These are phyloP conservation scores for Boletus mariae DNA, from an alignment of 1,284 basidiomycete species.

Conservation along the genomic window DNA sequence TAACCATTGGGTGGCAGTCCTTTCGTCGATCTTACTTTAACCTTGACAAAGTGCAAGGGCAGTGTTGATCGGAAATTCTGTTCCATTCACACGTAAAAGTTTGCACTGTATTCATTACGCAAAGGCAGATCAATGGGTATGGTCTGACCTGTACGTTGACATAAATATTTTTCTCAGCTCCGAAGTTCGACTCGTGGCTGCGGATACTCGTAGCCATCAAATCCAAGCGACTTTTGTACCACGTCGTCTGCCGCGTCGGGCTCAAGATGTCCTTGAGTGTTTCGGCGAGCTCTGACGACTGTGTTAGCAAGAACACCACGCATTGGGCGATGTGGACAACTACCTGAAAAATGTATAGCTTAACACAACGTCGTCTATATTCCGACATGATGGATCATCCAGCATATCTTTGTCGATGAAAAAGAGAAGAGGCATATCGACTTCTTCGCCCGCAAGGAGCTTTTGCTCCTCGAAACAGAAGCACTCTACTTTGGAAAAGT, in stretches of 20 bases:
- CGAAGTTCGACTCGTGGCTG: conserved; percentile 23
- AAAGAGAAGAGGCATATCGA: conserved; percentile 97
- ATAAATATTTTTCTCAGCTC: neutral
- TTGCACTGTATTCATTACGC: neutral
- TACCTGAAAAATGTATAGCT: conserved; percentile 98
- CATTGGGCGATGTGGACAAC: neutral
- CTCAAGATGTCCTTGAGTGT: conserved; percentile 76
- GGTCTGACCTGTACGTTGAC: neutral
- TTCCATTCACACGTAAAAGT: no score
- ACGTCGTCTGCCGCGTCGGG: conserved; percentile 81
- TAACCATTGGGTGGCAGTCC: neutral
- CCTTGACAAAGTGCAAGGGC: neutral
- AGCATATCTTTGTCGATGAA: conserved; percentile 97
- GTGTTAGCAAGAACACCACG: neutral
- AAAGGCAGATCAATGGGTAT: conserved; percentile 1
- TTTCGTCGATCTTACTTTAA: neutral
- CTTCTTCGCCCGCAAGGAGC: conserved; percentile 91
- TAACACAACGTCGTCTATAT: conserved; percentile 88
- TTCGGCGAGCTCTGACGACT: conserved; percentile 66
- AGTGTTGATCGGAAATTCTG: neutral
- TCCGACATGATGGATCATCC: conserved; percentile 85
- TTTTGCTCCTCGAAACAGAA: conserved; percentile 99
- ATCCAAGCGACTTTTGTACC: conserved; percentile 76
- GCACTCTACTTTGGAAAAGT: conserved; percentile 99
- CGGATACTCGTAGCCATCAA: conserved; percentile 56